A percentile compares a stretch with the other conserved stretches of the same genome.
These are phyloP conservation scores for Bipolaris sorokiniana DNA, from an alignment of 2,329 filamentous ascomycete genomes.

Conservation along the genomic window DNA sequence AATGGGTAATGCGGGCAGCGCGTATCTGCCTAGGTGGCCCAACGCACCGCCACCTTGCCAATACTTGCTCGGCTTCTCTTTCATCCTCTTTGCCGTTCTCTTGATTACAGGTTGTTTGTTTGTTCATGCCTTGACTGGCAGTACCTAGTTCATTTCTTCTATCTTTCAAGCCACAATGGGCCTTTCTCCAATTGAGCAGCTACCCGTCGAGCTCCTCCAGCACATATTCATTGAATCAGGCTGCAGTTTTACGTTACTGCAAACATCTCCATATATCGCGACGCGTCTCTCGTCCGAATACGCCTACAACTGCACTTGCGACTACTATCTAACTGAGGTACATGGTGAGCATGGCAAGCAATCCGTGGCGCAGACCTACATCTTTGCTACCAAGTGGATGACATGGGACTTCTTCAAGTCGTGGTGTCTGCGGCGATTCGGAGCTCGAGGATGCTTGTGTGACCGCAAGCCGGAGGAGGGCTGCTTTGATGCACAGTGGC, in stretches of 20 bases:
- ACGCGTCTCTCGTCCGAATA: slow-evolving; percentile 34
- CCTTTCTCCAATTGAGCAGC: slow-evolving; percentile 48
- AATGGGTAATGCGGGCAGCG: not conserved
- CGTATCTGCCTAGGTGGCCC: not conserved
- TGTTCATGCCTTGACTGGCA: not conserved
- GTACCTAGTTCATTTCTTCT: not conserved
- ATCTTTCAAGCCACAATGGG: slow-evolving; percentile 14
- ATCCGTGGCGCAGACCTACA: slow-evolving; percentile 28
- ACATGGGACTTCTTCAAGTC: slow-evolving; percentile 42
- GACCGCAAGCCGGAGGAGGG: slow-evolving; percentile 20
- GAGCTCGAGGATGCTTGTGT: slow-evolving; percentile 36
- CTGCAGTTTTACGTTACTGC: slow-evolving; percentile 52
- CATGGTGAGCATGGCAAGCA: slow-evolving; percentile 21
- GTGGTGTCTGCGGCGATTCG: slow-evolving; percentile 29
- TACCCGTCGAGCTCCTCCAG: slow-evolving; percentile 60
- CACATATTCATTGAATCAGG: slow-evolving; percentile 57
- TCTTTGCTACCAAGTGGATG: slow-evolving; percentile 44
- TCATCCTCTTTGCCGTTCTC: no score
- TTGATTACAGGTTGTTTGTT: not conserved
- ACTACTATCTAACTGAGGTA: slow-evolving; percentile 27
- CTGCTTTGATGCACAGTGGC: slow-evolving; percentile 42
- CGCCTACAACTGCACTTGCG: slow-evolving; percentile 33
- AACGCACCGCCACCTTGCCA: slow-evolving; percentile 2
- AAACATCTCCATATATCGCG: slow-evolving; percentile 50
- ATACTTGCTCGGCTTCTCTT: not conserved